Percentiles rank a stretch among this genome's conserved stretches.
Evolutionary conservation across 257 asterid species (phyloP).

Genomic region (Linaria vulgaris): DNA sequence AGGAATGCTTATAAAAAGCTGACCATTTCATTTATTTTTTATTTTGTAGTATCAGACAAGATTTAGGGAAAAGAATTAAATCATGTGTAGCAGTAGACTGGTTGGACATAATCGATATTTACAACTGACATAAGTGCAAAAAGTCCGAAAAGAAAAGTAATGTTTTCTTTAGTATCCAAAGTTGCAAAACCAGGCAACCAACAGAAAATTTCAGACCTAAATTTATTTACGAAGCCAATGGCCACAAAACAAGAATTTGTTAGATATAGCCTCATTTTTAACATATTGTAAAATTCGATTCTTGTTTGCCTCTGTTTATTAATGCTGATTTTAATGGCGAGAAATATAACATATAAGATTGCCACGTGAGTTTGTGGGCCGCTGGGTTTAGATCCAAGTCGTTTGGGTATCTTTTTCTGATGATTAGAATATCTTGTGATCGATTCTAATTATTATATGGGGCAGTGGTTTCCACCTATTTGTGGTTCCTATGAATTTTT

Average conservation of each 20-base stretch:
- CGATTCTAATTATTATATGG: conserved; percentile 5
- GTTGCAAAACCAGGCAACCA: neutral
- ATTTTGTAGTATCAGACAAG: neutral
- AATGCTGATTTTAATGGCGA: neutral
- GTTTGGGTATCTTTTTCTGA: neutral
- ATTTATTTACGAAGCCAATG: neutral
- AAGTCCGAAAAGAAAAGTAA: neutral
- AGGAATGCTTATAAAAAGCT: neutral
- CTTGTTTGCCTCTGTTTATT: too few relatives aligned
- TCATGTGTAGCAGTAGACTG: neutral
- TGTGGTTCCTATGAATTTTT: conserved; percentile 6
- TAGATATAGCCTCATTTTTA: neutral
- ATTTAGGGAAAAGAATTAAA: neutral
- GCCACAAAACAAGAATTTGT: neutral
- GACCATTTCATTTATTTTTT: neutral
- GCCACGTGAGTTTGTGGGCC: neutral
- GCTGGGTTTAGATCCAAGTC: neutral
- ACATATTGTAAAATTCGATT: neutral
- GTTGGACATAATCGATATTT: neutral
- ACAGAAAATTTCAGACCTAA: neutral
- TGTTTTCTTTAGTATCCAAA: neutral
- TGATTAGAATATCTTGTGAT: neutral
- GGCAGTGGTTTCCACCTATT: neutral
- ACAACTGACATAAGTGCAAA: neutral
- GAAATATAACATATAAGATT: neutral